Base-by-base conservation (phyloP, 208 protist genomes). In the Phytomonas francai region DNA sequence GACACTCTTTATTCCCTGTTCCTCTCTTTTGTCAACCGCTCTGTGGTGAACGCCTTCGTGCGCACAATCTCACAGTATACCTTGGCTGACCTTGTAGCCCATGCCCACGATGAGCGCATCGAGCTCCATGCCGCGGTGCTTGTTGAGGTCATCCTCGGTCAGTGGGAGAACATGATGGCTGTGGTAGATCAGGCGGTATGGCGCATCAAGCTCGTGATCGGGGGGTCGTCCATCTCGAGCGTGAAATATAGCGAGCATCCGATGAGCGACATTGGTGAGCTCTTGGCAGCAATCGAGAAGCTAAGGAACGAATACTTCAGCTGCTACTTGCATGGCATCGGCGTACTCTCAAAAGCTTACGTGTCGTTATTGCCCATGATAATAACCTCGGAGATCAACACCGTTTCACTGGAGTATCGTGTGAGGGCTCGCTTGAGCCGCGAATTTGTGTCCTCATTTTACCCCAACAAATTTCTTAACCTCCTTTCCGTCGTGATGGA, bases 141-240 rank as follows among this genome's bases (percentile, higher is more conserved):
- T 30, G 82, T 92, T 49, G 85, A 96, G 63, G 76, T 92, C 36
- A 73, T 96, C 56, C 62, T 96, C 32, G 75, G 74, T 11, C 87
- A 96, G 72, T 92, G 83, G 87, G 80, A 91, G 67, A 76, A 70
- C 27, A 80, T 86, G 61, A 89, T 96, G 85, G 67, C 60, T 31
- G 67, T 72, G 19, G 78, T 96, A 14, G 83, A 73, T 49, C 78
- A 83, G 25, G 64, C 84, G 30, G 80, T 93, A 56, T 78, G 81
- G 63, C 83, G 84, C 42, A 88, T 96, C 33, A 96, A 96, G 63
- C 75, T 92, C 12, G 82, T 84, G 49, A 83, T 96, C 76, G 88
- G 81, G 32, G 90, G 93, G 68, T 83, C 83, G 22, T 88, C 82
- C 70, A 85, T 83, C 22, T 80, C 84, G 12, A 39, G 66, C 9